Conservation (phyloP, 1,139 yeast genomes). For the Candida pseudoviswanathii region DNA sequence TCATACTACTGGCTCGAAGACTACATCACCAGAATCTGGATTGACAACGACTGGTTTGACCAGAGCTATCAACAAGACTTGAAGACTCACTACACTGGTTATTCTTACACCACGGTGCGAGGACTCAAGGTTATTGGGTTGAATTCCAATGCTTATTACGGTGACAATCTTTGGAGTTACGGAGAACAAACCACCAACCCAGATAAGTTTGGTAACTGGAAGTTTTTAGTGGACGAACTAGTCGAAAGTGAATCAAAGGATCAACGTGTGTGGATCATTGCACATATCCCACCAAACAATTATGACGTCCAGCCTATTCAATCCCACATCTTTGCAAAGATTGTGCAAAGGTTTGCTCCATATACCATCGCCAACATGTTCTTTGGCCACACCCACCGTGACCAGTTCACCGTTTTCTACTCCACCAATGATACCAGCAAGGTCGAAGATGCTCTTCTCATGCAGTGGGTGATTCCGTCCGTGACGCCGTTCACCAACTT, state of each 20-base stretch:
- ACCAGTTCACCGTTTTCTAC: constrained; percentile 63
- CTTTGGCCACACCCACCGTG: constrained; percentile 73
- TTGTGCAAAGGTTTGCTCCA: constrained; percentile 69
- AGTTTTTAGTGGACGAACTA: constrained; percentile 62
- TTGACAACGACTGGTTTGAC: constrained; percentile 40
- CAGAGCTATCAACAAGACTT: constrained; percentile 21
- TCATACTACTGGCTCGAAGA: background rate
- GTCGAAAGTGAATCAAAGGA: constrained; percentile 56
- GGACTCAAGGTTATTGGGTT: constrained; percentile 66
- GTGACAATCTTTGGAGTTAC: constrained; percentile 64
- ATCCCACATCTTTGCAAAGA: constrained; percentile 55
- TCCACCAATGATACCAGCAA: constrained; percentile 31
- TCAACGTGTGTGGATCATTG: constrained; percentile 70
- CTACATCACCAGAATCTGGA: constrained; percentile 34
- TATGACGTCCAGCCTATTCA: constrained; percentile 63
- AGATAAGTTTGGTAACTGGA: constrained; percentile 66
- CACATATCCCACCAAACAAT: constrained; percentile 65
- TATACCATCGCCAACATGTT: constrained; percentile 68
- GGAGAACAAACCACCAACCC: constrained; percentile 54
- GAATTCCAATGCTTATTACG: constrained; percentile 69
- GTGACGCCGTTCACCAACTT: constrained; percentile 60
- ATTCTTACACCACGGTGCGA: constrained; percentile 54
- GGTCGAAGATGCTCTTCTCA: constrained; percentile 47
- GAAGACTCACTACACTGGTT: constrained; percentile 60
- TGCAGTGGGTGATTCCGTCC: constrained; percentile 68